These are phyloP conservation scores for Venturia effusa DNA, from an alignment of 2,329 filamentous ascomycete species.

Conservation along the genomic window DNA sequence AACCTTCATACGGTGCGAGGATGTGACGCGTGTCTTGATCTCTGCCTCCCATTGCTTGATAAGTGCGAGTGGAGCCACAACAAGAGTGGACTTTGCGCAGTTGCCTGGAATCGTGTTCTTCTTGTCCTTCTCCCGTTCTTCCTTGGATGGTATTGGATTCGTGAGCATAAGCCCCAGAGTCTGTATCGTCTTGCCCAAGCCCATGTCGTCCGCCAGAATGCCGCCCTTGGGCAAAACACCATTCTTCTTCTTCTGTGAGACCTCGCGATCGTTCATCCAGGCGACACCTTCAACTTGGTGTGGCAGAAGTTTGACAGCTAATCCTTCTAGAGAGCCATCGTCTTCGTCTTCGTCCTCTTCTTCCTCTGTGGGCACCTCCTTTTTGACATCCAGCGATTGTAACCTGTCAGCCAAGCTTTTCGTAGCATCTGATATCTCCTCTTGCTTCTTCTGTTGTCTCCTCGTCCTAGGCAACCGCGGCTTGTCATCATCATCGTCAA, in stretches of 20 bases:
- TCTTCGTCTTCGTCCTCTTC: slow-evolving; percentile 38
- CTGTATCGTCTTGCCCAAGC: slow-evolving; percentile 91
- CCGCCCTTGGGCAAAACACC: slow-evolving; percentile 75
- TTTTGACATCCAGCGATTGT: slow-evolving; percentile 34
- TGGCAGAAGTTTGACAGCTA: slow-evolving; percentile 79
- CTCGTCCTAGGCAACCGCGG: slow-evolving; percentile 29
- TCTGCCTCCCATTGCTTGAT: slow-evolving; percentile 97
- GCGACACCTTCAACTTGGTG: slow-evolving; percentile 90
- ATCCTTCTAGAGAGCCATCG: slow-evolving; percentile 61
- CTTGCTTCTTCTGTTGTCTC: slow-evolving; percentile 24
- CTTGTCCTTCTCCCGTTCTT: slow-evolving; percentile 27
- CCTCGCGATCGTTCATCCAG: slow-evolving; percentile 93
- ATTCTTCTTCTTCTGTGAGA: slow-evolving; percentile 72
- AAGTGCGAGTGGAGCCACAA: slow-evolving; percentile 83
- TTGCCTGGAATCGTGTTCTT: slow-evolving; percentile 59
- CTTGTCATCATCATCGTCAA: slow-evolving; percentile 53
- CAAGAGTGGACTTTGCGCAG: slow-evolving; percentile 70
- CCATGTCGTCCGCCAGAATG: slow-evolving; percentile 95
- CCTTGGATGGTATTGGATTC: slow-evolving; percentile 57
- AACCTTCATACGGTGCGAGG: slow-evolving; percentile 62
- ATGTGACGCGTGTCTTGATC: slow-evolving; percentile 69
- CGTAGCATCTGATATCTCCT: slow-evolving; percentile 19
- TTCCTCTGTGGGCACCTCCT: slow-evolving; percentile 36
- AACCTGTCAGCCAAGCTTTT: slow-evolving; percentile 34
- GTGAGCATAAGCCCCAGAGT: slow-evolving; percentile 79